Base-by-base conservation (phyloP, 192 early-diverging fungal genomes). In the Cetraspora pellucida region DNA sequence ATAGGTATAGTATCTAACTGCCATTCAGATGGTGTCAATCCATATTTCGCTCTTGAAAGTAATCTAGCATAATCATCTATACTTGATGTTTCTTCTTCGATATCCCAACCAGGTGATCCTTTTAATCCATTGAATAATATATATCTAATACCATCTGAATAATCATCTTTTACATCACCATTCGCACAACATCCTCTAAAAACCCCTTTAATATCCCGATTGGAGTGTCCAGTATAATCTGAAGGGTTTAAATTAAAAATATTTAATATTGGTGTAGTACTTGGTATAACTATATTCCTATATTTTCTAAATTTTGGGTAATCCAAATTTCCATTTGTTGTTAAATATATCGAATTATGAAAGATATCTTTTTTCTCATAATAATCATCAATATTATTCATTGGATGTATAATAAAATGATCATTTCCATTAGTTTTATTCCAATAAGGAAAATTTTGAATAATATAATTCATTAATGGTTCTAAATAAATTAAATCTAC, bases 321-420 rank as follows among this genome's bases (percentile, higher is more conserved):
- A 37, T 65, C 45, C 11, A 68, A 64, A 1, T 50, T 52, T 57
- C 85, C 59, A 57, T 83, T 86, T 0, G 81, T 84, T 13, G 80
- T 86, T 60, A 86, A 65, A 52, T 84, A 86, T 10, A 80, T 83
- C 1, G 85, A 82, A 28, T 78, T 78, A 21, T 77, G 47, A 72
- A 79, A 70, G 2, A 71, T 46, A 47, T 59, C 55, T 14, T 45
- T 79, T 50, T 43, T 68, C 9, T 79, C 74, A 55, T 86, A 86
- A 47, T 84, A 86, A 52, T 71, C 79, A 37, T 72, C 80, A 0
- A 80, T 78, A 17, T 73, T 52, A 46, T 83, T 82, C 82, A 84
- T 87, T 4, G 85, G 81, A 52, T 87, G 85, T 10, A 81, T 67
- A 77, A 87, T 80, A n/a, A 87, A 74, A 60, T 86, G 85, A 59